These are phyloP conservation scores for Podospora pseudopauciseta DNA, from an alignment of 495 filamentous ascomycete genomes.

Conservation along the genomic window DNA sequence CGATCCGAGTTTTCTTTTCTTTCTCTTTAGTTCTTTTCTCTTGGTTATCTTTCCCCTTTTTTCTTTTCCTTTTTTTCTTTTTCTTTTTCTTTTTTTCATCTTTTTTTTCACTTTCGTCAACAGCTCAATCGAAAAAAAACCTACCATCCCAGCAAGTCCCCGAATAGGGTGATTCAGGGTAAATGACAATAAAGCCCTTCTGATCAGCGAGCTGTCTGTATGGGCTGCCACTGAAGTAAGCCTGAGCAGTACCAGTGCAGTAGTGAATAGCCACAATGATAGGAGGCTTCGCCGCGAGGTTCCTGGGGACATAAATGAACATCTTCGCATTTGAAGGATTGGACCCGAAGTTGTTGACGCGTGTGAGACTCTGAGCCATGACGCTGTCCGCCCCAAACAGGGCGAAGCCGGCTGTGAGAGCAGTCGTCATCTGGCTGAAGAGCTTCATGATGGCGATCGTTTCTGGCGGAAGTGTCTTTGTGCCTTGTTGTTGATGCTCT, in stretches of 20 bases:
- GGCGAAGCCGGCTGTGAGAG: constrained; percentile 16
- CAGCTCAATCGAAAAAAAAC: constrained; percentile 19
- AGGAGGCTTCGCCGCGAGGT: constrained; percentile 46
- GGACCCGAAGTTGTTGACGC: constrained; percentile 41
- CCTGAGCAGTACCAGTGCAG: constrained; percentile 34
- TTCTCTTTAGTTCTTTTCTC: too few relatives aligned
- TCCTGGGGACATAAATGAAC: constrained; percentile 56
- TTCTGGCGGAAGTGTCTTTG: not conserved
- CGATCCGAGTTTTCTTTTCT: not conserved
- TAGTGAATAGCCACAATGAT: constrained; percentile 57
- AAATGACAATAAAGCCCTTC: constrained; percentile 52
- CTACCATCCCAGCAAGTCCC: constrained; percentile 47
- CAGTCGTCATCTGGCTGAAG: constrained; percentile 11
- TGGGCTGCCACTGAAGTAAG: constrained; percentile 26
- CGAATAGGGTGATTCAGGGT: constrained; percentile 40
- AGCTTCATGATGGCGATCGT: constrained; percentile 11
- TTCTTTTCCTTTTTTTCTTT: too few relatives aligned
- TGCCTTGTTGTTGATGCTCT: not conserved
- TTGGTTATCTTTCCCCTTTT: not conserved
- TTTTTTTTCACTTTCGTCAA: too few relatives aligned
- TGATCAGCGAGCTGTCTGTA: constrained; percentile 37
- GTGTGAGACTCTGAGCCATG: constrained; percentile 7
- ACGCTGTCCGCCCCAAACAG: constrained; percentile 10
- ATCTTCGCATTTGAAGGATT: constrained; percentile 47
- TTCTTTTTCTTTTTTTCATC: not conserved